Percentiles rank a stretch among this genome's conserved stretches.
Conservation (phyloP, 2,329 filamentous ascomycete genomes). For the Botrytis medusae region DNA sequence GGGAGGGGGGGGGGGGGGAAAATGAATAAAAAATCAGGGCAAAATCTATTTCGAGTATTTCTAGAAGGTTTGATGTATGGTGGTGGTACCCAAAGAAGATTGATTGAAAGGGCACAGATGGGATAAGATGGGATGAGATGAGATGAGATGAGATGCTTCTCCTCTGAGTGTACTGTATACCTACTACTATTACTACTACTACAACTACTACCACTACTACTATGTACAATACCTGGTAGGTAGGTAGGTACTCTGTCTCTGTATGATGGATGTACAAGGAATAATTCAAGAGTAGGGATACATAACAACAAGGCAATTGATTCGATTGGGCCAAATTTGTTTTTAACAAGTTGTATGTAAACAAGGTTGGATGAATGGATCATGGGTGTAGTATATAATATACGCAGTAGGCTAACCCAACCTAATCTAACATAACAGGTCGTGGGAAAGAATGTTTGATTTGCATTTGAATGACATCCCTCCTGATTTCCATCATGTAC, state of each 20-base stretch:
- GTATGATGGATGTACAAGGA: not conserved
- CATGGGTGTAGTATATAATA: not conserved
- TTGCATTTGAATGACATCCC: not conserved
- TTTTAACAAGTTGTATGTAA: not conserved
- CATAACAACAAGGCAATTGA: not conserved
- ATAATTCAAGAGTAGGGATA: not conserved
- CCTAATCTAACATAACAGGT: not conserved
- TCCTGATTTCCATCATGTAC: no score
- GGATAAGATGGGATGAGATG: not conserved
- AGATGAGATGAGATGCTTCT: not conserved
- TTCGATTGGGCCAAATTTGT: not conserved
- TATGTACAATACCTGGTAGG: no score
- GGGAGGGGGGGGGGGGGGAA: not conserved
- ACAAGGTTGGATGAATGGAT: constrained; percentile 8
- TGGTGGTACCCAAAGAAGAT: not conserved
- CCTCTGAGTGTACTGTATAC: not conserved
- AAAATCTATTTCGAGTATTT: not conserved
- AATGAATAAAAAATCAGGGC: not conserved
- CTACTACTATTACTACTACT: not conserved
- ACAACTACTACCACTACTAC: no score
- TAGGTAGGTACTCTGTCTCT: not conserved
- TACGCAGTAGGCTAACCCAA: not conserved
- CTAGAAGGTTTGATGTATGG: not conserved
- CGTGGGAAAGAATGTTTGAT: not conserved
- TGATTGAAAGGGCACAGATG: not conserved